phyloP scores from a whole-genome alignment of 305 asterid genomes.

The Caryopteris hybrid region DNA sequence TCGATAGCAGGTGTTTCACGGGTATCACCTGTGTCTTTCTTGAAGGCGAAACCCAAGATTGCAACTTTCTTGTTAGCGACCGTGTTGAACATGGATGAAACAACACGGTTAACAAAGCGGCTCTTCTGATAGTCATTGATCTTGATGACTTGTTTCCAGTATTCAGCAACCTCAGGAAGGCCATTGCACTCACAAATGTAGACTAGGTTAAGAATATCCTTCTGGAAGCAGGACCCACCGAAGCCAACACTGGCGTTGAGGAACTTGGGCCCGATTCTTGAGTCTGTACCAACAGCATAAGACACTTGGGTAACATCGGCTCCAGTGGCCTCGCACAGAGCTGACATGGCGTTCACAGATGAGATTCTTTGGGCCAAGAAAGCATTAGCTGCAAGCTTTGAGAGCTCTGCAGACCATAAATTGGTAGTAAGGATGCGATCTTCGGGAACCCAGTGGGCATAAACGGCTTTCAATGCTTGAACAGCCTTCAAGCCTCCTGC shows the following conservation, averaged over 20 bases:
- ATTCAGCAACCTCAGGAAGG: slow-evolving; percentile 73
- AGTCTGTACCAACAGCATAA: slow-evolving; percentile 65
- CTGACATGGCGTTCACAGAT: slow-evolving; percentile 81
- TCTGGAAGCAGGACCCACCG: slow-evolving; percentile 82
- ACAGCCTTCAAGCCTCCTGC: slow-evolving; percentile 68
- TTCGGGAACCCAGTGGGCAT: slow-evolving; percentile 75
- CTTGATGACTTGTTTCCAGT: slow-evolving; percentile 83
- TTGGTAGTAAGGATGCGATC: slow-evolving; percentile 64
- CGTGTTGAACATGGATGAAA: slow-evolving; percentile 77
- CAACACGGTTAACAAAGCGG: slow-evolving; percentile 71
- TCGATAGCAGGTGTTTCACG: slow-evolving; percentile 82
- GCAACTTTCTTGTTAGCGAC: slow-evolving; percentile 75
- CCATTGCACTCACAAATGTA: slow-evolving; percentile 83
- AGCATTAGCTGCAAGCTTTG: slow-evolving; percentile 78
- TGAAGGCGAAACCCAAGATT: slow-evolving; percentile 69
- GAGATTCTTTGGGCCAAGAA: slow-evolving; percentile 84
- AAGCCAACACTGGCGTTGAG: slow-evolving; percentile 76
- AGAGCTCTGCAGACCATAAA: slow-evolving; percentile 84
- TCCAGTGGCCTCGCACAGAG: slow-evolving; percentile 80
- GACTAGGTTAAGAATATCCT: slow-evolving; percentile 74
- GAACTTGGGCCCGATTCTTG: slow-evolving; percentile 77
- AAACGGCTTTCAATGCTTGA: slow-evolving; percentile 54
- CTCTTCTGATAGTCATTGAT: slow-evolving; percentile 73
- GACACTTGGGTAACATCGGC: slow-evolving; percentile 70
- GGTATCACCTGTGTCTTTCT: slow-evolving; percentile 77